Percentiles rank a stretch among this genome's conserved stretches.
These are phyloP conservation scores for Karstenula rhodostoma DNA, from an alignment of 2,329 filamentous ascomycete species.

Conservation along the genomic window DNA sequence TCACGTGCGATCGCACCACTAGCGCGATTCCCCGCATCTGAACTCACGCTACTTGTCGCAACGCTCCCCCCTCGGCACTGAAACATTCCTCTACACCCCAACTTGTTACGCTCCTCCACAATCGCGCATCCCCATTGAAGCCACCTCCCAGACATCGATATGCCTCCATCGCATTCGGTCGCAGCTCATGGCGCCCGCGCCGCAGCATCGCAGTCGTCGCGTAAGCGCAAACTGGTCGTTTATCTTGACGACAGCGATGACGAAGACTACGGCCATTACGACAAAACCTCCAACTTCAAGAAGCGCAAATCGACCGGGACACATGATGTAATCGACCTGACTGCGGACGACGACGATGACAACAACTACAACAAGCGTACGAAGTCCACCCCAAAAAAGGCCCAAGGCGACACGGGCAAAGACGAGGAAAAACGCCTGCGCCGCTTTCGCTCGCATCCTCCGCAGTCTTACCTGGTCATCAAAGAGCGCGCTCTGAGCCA, in stretches of 20 bases:
- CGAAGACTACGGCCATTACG: slow-evolving; percentile 3
- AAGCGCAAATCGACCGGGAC: slow-evolving; percentile 2
- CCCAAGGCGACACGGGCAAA: slow-evolving; percentile 27
- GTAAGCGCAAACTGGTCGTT: slow-evolving; percentile 33
- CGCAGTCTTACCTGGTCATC: slow-evolving; percentile 56
- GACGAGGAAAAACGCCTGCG: slow-evolving; percentile 43
- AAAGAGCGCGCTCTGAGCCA: slow-evolving; percentile 60
- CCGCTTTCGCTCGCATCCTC: slow-evolving; percentile 50
- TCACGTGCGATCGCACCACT: slow-evolving; percentile 12
- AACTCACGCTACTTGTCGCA: not conserved
- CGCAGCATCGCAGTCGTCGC: slow-evolving; percentile 2
- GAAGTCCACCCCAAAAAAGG: slow-evolving; percentile 28
- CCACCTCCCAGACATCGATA: not conserved
- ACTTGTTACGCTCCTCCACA: not conserved
- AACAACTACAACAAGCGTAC: slow-evolving; percentile 15
- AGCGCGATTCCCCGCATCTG: slow-evolving; percentile 10
- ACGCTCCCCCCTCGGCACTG: not conserved
- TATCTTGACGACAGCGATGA: slow-evolving; percentile 21
- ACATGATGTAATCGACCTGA: slow-evolving; percentile 4
- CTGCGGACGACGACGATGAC: not conserved
- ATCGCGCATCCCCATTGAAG: not conserved
- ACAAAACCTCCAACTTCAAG: not conserved
- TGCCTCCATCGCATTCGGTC: not conserved
- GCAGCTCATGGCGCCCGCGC: not conserved
- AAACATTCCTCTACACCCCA: not conserved